phyloP scores from a whole-genome alignment of 768 basidiomycete genomes.

The Tricholoma hemisulphureum region DNA sequence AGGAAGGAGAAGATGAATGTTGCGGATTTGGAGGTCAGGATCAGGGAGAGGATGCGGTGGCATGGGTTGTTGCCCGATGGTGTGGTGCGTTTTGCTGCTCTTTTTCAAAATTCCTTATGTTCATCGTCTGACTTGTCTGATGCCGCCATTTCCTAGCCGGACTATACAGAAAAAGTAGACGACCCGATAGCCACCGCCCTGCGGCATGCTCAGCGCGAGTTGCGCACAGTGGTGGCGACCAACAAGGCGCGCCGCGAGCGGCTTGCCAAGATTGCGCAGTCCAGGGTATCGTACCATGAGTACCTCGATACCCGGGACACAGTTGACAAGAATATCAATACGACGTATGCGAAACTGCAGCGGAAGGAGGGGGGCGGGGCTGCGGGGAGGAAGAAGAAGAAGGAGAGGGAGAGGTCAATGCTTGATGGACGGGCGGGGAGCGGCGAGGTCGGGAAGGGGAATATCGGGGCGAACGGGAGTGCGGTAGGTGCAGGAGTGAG shows the following conservation, averaged over 20 bases:
- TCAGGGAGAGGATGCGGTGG: conserved; percentile 74
- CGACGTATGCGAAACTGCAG: conserved; percentile 74
- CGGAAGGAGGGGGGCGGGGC: conserved; percentile 77
- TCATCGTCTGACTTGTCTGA: not conserved
- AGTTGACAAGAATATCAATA: conserved; percentile 81
- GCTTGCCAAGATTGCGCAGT: conserved; percentile 73
- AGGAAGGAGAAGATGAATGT: conserved; percentile 75
- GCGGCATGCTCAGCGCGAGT: conserved; percentile 80
- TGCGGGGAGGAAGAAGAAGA: conserved; percentile 76
- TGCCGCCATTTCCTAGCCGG: conserved; percentile 46
- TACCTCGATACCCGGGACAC: conserved; percentile 82
- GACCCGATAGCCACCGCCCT: conserved; percentile 92
- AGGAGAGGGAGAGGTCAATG: conserved; percentile 15
- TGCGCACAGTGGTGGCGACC: conserved; percentile 70
- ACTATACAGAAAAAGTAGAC: conserved; percentile 78
- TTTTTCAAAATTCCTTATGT: not conserved
- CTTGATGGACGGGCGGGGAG: not conserved
- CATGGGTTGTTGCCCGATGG: conserved; percentile 62
- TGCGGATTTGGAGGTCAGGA: conserved; percentile 72
- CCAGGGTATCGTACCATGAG: conserved; percentile 88
- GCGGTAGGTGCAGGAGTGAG: not conserved
- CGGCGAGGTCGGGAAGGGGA: not conserved
- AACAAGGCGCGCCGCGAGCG: conserved; percentile 84
- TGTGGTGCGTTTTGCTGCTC: conserved; percentile 54
- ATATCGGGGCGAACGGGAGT: not conserved